Percentiles rank a stretch among this genome's conserved stretches.
phyloP scores from a whole-genome alignment of 176 grass and related monocot species.

The Eleusine indica region DNA sequence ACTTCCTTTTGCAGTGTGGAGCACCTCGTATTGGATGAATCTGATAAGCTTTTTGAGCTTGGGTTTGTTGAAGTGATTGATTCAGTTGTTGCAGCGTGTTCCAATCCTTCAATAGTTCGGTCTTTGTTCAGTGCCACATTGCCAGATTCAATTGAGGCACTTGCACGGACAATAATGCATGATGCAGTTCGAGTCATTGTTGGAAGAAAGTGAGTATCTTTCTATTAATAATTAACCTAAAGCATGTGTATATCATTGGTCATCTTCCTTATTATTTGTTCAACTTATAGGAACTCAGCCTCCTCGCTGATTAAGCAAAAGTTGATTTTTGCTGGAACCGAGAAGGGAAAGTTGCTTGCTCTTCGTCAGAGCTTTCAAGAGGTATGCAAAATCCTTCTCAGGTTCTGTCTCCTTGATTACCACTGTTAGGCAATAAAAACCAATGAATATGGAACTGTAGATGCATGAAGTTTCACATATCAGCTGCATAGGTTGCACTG shows the following conservation, averaged over 20 bases:
- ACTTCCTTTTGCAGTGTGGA: conserved; percentile 72
- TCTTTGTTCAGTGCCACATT: conserved; percentile 95
- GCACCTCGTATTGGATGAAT: conserved; percentile 95
- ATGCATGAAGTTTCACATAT: background rate
- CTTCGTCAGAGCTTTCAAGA: conserved; percentile 88
- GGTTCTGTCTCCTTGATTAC: conserved; percentile 6
- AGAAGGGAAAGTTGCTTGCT: conserved; percentile 89
- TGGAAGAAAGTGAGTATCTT: conserved; percentile 78
- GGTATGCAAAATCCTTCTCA: conserved; percentile 41
- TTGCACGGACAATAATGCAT: conserved; percentile 93
- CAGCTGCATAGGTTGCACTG: background rate
- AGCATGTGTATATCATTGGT: background rate
- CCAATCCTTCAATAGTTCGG: conserved; percentile 77
- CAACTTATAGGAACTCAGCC: conserved; percentile 73
- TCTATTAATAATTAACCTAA: conserved; percentile 11
- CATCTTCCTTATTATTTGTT: conserved; percentile 15
- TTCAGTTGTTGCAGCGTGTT: conserved; percentile 82
- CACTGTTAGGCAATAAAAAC: background rate
- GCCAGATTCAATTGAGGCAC: conserved; percentile 81
- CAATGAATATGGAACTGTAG: background rate
- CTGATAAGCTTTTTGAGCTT: conserved; percentile 97
- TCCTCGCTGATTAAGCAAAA: conserved; percentile 90
- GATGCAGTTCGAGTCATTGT: conserved; percentile 90
- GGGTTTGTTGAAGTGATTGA: conserved; percentile 91
- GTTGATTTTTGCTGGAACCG: conserved; percentile 89